A percentile compares a stretch with the other conserved stretches of the same genome.
Conservation (phyloP, 177 flowering plant genomes). For the Vitis hybrid region DNA sequence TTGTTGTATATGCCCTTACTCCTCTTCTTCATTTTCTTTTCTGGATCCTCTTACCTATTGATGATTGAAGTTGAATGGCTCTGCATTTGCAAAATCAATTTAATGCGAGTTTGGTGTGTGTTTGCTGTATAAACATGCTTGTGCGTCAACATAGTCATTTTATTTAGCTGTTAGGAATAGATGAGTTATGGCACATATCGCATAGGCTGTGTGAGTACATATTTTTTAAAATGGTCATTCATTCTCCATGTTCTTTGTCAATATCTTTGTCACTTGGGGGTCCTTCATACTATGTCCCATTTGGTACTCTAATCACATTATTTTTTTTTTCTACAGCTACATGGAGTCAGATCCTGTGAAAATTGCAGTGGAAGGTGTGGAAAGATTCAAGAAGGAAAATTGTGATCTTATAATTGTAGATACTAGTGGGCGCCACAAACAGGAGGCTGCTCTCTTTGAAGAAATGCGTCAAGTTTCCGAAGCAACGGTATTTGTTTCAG, state of each 20-base stretch:
- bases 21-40: no score
- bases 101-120: no score
- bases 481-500: slow-evolving; percentile 65
- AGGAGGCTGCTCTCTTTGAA: slow-evolving; percentile 95
- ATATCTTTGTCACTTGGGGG: no score
- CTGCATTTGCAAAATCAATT: no score
- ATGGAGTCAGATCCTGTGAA: slow-evolving; percentile 95
- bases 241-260: neutral
- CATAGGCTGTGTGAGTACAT: no score
- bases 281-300: neutral
- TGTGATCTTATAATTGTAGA: slow-evolving; percentile 97
- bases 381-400: slow-evolving; percentile 88
- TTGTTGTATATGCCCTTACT: no score
- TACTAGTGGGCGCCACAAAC: slow-evolving; percentile 98
- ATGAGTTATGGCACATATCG: neutral
- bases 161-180: neutral
- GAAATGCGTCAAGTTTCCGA: slow-evolving; percentile 99
- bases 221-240: neutral
- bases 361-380: slow-evolving; percentile 97
- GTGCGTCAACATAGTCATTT: no score
- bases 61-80: no score
- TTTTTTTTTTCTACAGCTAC: slow-evolving; percentile 48
- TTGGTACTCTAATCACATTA: neutral
- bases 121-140: no score
- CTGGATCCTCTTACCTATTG: no score